A percentile compares a stretch with the other conserved stretches of the same genome.
Evolutionary conservation across 192 early-diverging fungal genomes (phyloP).

Genomic region (Podila verticillata): DNA sequence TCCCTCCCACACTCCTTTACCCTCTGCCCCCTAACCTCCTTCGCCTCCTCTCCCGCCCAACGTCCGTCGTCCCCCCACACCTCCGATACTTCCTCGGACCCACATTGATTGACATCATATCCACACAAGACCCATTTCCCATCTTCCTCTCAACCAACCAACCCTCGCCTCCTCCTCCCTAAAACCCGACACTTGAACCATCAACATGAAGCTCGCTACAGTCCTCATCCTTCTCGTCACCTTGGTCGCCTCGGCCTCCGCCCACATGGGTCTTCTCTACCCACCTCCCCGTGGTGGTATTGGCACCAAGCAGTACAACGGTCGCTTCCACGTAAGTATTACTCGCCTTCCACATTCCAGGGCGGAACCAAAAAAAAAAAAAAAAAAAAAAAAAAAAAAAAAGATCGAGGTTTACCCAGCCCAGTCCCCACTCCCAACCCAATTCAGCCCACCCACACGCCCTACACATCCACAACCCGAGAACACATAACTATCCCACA

Average conservation of each 20-base stretch:
- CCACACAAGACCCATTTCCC: not conserved
- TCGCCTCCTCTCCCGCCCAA: not conserved
- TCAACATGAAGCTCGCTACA: slow-evolving; percentile 35
- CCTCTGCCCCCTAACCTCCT: not conserved
- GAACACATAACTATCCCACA: too few species aligned
- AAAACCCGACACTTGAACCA: not conserved
- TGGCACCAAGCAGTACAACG: slow-evolving; percentile 45
- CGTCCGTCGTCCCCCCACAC: not conserved
- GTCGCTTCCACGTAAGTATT: slow-evolving; percentile 35
- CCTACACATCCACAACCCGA: too few species aligned
- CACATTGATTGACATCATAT: slow-evolving; percentile 9
- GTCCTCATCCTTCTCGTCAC: slow-evolving; percentile 21
- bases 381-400: not conserved
- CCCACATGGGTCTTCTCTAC: slow-evolving; percentile 39
- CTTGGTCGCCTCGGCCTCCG: slow-evolving; percentile 29
- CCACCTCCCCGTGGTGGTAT: slow-evolving; percentile 45
- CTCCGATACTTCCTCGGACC: slow-evolving; percentile 1
- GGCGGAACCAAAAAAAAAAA: not conserved
- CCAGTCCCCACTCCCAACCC: too few species aligned
- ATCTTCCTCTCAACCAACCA: not conserved
- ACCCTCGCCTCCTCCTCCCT: not conserved
- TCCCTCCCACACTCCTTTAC: not conserved
- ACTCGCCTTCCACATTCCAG: not conserved
- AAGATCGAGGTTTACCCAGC: not conserved
- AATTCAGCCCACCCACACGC: too few species aligned